phyloP scores from a whole-genome alignment of 2,329 filamentous ascomycete species.

The Coleophoma eucalyptorum region DNA sequence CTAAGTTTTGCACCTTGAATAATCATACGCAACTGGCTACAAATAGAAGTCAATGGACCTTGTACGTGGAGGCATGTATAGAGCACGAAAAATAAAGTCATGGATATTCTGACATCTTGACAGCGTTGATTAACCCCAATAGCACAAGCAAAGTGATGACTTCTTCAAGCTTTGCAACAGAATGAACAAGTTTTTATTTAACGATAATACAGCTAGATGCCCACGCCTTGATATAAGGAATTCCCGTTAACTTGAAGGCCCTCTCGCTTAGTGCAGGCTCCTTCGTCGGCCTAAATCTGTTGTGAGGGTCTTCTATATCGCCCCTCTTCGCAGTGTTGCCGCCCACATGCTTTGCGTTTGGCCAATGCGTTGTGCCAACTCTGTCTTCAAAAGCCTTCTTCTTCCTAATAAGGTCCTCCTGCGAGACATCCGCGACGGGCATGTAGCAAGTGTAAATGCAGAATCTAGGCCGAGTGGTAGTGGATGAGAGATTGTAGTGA shows the following conservation, averaged over 20 bases:
- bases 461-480: slow-evolving; percentile 25
- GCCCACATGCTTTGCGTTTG: slow-evolving; percentile 27
- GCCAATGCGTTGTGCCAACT: slow-evolving; percentile 39
- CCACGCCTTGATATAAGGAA: slow-evolving; percentile 32
- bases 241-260: slow-evolving; percentile 41
- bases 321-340: slow-evolving; percentile 25
- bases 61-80: too few relatives aligned
- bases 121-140: too few relatives aligned
- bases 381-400: slow-evolving; percentile 35
- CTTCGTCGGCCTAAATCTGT: background rate
- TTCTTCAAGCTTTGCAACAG: too few relatives aligned
- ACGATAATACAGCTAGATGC: too few relatives aligned
- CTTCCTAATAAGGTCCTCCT: slow-evolving; percentile 37
- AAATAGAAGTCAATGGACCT: too few relatives aligned
- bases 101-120: too few relatives aligned
- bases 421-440: slow-evolving; percentile 34
- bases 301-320: slow-evolving; percentile 15
- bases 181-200: too few relatives aligned
- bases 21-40: too few relatives aligned
- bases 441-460: slow-evolving; percentile 36
- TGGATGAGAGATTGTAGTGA: slow-evolving; percentile 36
- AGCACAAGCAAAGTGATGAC: too few relatives aligned
- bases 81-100: too few relatives aligned
- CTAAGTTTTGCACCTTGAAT: too few relatives aligned
- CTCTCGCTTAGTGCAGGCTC: slow-evolving; percentile 13